Base-by-base conservation (phyloP, 805 yeast species). In the Helenozyma baotianmanensis region DNA sequence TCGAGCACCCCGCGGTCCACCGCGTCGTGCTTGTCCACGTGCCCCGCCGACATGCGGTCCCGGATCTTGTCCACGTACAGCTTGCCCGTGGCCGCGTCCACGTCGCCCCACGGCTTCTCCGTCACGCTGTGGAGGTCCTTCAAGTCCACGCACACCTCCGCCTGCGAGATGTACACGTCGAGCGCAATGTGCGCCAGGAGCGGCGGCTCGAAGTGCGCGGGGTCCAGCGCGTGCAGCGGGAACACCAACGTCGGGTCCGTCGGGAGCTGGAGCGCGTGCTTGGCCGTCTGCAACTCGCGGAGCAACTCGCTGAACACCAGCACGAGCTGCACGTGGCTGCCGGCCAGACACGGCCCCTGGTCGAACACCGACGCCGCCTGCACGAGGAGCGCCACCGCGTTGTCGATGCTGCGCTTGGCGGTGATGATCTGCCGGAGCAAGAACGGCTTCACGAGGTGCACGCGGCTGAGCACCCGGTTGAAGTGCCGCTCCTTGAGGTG, bases 31-130 rank as follows among this genome's bases (percentile, higher is more conserved):
- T 16, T 34, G 28, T 25, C 46, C 22, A 17, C 33, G 25, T 28
- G 36, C 4, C 48, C 48, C 6, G 37, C 30, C 29, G 72, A 74
- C 50, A 82, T 65, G 33, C 72, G 70, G 23, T 75, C 77, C 30
- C 80, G 59, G 17, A 82, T 59, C 17, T 58, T 59, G 53, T 82
- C 90, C 4, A 77, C 71, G 47, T 76, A 70, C 4, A 84, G 75
- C 32, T 64, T 61, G 0, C 76, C 77, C 3, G 48, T 33, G 2
- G 9, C 14, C 6, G 59, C 57, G 36, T 77, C 72, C 5, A 79
- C 67, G 4, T 66, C 58, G 38, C 72, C 59, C 89, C 89, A 82
- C 1, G 89, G 89, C 36, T 61, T 64, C 39, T 72, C 76, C 0
- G 66, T 66, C 7, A 81, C 68, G 14, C 56, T 56, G 21, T 58